phyloP scores from a whole-genome alignment of 139 green algal species.

The Gonium pectorale region DNA sequence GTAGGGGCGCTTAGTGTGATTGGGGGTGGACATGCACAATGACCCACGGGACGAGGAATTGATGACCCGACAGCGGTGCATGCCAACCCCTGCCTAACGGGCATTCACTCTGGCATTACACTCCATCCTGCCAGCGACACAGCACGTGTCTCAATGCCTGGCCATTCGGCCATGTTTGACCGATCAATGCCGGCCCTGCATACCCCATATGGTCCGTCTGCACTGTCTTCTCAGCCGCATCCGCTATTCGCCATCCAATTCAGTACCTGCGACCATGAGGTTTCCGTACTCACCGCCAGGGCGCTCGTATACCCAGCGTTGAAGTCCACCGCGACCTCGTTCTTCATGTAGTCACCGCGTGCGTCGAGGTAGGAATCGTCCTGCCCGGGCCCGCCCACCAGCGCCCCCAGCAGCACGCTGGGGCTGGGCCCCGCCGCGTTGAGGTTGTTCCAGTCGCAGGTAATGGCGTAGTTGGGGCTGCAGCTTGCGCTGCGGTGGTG shows the following conservation, averaged over 20 bases:
- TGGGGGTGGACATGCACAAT: background rate
- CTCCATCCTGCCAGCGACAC: background rate
- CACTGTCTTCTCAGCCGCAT: too few relatives aligned
- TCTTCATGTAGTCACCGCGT: slow-evolving; percentile 12
- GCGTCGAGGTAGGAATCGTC: background rate
- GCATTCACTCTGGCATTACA: background rate
- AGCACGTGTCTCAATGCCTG: too few relatives aligned
- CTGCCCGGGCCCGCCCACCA: slow-evolving; percentile 15
- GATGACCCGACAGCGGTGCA: background rate
- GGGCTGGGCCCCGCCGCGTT: slow-evolving; percentile 1
- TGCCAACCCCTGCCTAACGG: too few relatives aligned
- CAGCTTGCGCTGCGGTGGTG: slow-evolving; percentile 77
- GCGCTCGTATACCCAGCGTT: slow-evolving; percentile 58
- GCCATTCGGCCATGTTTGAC: background rate
- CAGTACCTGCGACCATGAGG: background rate
- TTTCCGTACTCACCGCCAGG: slow-evolving; percentile 6
- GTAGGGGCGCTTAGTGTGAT: background rate
- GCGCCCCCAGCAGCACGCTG: background rate
- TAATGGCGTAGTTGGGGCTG: background rate
- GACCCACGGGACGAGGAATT: background rate
- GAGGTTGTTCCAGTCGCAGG: slow-evolving; percentile 43
- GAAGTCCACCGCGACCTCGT: slow-evolving; percentile 54
- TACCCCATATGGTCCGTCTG: background rate
- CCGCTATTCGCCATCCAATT: background rate
- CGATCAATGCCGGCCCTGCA: background rate